Evolutionary conservation across 768 basidiomycete genomes (phyloP).

Genomic region (Tulasnella sp.): DNA sequence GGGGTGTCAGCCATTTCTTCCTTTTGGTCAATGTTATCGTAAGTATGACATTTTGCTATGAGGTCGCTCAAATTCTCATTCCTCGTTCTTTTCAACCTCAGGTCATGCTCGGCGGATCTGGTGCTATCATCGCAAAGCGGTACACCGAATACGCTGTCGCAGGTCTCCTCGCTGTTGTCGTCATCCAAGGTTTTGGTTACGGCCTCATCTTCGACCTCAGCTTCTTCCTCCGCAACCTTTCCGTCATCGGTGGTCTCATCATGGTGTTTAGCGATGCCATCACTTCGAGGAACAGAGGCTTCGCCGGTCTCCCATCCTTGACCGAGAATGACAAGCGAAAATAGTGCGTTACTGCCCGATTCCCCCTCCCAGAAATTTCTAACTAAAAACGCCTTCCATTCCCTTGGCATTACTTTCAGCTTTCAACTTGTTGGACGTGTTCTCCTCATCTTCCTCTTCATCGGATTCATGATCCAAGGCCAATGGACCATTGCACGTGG

Average conservation of each 20-base stretch:
- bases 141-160: conserved; percentile 82
- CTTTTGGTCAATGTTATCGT: conserved; percentile 85
- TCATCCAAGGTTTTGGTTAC: conserved; percentile 96
- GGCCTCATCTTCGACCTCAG: conserved; percentile 99
- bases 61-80: neutral
- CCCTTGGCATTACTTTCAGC: conserved; percentile 32
- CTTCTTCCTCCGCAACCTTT: conserved; percentile 99
- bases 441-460: conserved; percentile 96
- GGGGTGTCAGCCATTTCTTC: conserved; percentile 92
- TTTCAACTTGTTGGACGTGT: conserved; percentile 96
- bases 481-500: conserved; percentile 79
- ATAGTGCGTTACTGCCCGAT: conserved; percentile 74
- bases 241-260: conserved; percentile 93
- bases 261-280: conserved; percentile 99
- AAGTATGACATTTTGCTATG: conserved; percentile 29
- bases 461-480: conserved; percentile 93
- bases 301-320: conserved; percentile 81
- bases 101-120: conserved; percentile 83
- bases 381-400: neutral
- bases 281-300: conserved; percentile 72
- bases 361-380: too few relatives aligned
- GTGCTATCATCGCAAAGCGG: conserved; percentile 74
- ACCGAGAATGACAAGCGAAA: conserved; percentile 95
- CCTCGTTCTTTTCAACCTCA: conserved; percentile 25
- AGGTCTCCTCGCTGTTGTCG: conserved; percentile 80